These are phyloP conservation scores for Nakazawaea laoshanensis DNA, from an alignment of 805 yeast genomes.

Conservation along the genomic window DNA sequence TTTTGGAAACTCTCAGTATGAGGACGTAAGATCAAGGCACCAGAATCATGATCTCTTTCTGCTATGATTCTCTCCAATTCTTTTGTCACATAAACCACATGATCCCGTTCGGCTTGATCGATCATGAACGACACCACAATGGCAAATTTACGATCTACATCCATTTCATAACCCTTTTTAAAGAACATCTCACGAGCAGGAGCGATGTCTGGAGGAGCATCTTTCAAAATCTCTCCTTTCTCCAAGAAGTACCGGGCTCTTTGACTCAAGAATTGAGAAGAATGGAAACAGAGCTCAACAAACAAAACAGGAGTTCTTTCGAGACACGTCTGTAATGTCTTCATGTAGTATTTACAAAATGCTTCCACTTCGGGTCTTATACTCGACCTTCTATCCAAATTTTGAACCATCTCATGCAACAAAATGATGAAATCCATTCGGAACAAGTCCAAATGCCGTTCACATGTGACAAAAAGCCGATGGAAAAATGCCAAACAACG, in stretches of 20 bases:
- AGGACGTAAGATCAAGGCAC: too few relatives aligned
- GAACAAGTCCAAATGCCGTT: constrained; percentile 47
- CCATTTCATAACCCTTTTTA: constrained; percentile 16
- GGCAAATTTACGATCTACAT: constrained; percentile 39
- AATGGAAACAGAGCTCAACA: constrained; percentile 55
- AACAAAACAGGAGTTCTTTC: constrained; percentile 44
- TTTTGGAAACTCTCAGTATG: constrained; percentile 10
- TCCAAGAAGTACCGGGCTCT: constrained; percentile 41
- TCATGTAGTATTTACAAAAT: constrained; percentile 59
- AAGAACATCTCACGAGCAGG: constrained; percentile 19
- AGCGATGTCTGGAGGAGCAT: constrained; percentile 11
- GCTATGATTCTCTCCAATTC: constrained; percentile 26
- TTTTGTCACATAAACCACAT: constrained; percentile 34
- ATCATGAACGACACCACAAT: constrained; percentile 41
- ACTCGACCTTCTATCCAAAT: constrained; percentile 32
- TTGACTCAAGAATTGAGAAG: constrained; percentile 22
- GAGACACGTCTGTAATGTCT: constrained; percentile 39
- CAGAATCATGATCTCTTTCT: too few relatives aligned
- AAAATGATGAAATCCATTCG: constrained; percentile 67
- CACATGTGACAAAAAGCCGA: constrained; percentile 55
- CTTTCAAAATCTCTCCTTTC: constrained; percentile 43
- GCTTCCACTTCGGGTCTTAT: constrained; percentile 55
- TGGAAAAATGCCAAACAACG: constrained; percentile 64
- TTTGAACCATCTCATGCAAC: constrained; percentile 44
- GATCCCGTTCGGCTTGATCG: constrained; percentile 31